Percentiles rank a stretch among this genome's conserved stretches.
These are phyloP conservation scores for Isabelozyma pseudorhagii DNA, from an alignment of 805 yeast genomes.

Conservation along the genomic window DNA sequence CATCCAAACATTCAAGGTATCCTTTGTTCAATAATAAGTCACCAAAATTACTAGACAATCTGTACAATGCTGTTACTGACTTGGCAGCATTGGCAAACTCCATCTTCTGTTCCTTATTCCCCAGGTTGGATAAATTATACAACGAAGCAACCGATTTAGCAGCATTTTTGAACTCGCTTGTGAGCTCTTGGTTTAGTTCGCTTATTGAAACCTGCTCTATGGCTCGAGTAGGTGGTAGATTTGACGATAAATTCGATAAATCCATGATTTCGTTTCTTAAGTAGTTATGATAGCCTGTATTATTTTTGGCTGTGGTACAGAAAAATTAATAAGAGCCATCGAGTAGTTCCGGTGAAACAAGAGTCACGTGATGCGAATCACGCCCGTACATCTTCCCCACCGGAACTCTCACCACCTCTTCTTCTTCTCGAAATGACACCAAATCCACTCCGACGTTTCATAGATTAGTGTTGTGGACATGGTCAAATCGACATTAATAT, in stretches of 20 bases:
- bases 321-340: neutral
- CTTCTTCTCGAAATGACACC: neutral
- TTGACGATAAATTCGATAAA: slow-evolving; percentile 55
- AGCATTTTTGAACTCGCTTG: slow-evolving; percentile 65
- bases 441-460: neutral
- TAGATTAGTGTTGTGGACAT: slow-evolving; percentile 21
- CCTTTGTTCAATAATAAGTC: slow-evolving; percentile 52
- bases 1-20: slow-evolving; percentile 60
- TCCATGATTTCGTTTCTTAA: slow-evolving; percentile 42
- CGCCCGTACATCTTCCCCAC: neutral
- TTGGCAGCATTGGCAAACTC: slow-evolving; percentile 42
- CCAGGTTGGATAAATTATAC: slow-evolving; percentile 23
- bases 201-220: slow-evolving; percentile 45
- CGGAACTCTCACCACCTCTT: neutral
- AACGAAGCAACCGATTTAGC: slow-evolving; percentile 67
- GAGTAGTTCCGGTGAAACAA: neutral
- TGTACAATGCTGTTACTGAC: slow-evolving; percentile 50
- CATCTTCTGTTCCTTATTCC: slow-evolving; percentile 12
- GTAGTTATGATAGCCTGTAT: neutral
- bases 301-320: neutral
- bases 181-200: slow-evolving; percentile 50
- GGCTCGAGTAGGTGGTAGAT: slow-evolving; percentile 52
- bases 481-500: slow-evolving; percentile 67
- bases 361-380: neutral
- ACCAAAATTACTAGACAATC: slow-evolving; percentile 54